Conservation (phyloP, 1,284 basidiomycete genomes). For the Cutaneotrichosporon daszewskae region DNA sequence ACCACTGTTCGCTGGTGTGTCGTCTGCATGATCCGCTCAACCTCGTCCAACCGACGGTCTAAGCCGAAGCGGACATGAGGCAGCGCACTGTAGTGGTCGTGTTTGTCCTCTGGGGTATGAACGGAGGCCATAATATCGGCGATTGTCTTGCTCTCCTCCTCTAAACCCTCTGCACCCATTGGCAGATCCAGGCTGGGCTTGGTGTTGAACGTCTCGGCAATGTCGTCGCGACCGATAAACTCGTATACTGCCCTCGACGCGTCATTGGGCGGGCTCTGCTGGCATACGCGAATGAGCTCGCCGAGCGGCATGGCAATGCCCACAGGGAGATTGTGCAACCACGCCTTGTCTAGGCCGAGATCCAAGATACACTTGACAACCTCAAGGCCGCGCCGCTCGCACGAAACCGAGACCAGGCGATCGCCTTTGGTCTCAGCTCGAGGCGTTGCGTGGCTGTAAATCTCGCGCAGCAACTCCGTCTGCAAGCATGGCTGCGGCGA, state of each 20-base stretch:
- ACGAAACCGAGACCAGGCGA: background rate
- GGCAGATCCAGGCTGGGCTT: constrained; percentile 13
- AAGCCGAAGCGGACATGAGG: constrained; percentile 75
- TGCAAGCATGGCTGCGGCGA: constrained; percentile 17
- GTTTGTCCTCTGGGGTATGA: constrained; percentile 3
- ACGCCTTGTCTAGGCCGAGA: constrained; percentile 52
- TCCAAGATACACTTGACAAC: constrained; percentile 60
- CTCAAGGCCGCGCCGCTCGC: constrained; percentile 51
- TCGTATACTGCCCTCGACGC: constrained; percentile 68
- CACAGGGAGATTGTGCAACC: constrained; percentile 55
- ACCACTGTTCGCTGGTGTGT: constrained; percentile 62
- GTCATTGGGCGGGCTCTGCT: constrained; percentile 64
- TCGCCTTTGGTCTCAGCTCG: constrained; percentile 29
- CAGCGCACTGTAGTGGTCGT: constrained; percentile 15
- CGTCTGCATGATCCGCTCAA: constrained; percentile 78
- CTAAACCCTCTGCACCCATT: constrained; percentile 12
- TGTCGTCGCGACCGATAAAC: constrained; percentile 72
- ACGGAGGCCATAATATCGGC: constrained; percentile 14
- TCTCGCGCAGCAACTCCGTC: constrained; percentile 17
- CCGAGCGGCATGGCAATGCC: constrained; percentile 72
- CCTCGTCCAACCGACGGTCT: constrained; percentile 78
- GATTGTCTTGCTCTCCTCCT: constrained; percentile 17
- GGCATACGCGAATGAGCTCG: constrained; percentile 75
- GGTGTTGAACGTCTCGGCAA: constrained; percentile 46
- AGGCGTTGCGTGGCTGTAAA: constrained; percentile 40